Conservation (phyloP, 768 basidiomycete species). For the Hygrocybe punicea region DNA sequence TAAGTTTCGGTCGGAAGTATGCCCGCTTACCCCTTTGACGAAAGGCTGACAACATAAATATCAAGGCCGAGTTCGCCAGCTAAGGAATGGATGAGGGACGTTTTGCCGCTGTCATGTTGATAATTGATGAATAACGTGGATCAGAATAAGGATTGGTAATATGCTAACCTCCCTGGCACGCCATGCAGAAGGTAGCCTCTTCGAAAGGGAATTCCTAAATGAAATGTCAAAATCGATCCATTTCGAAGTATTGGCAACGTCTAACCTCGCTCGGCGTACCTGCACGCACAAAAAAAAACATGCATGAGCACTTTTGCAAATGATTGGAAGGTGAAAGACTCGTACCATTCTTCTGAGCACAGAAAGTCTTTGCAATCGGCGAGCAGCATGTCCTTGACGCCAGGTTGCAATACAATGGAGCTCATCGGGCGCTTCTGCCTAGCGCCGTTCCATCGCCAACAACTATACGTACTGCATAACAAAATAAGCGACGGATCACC, state of each 20-base stretch:
- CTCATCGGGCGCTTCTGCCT: constrained; percentile 88
- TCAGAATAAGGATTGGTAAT: constrained; percentile 9
- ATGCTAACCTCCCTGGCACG: constrained; percentile 72
- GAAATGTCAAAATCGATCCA: constrained; percentile 12
- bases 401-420: constrained; percentile 87
- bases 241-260: constrained; percentile 14
- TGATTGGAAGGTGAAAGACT: constrained; percentile 14
- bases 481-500: no score
- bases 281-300: constrained; percentile 28
- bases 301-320: constrained; percentile 17
- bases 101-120: constrained; percentile 61
- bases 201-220: constrained; percentile 78
- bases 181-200: constrained; percentile 82
- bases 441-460: constrained; percentile 88
- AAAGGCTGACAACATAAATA: constrained; percentile 87
- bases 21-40: constrained; percentile 72
- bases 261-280: constrained; percentile 88
- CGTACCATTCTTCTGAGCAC: constrained; percentile 80
- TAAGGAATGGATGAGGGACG: constrained; percentile 79
- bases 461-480: constrained; percentile 56
- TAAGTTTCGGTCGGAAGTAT: constrained; percentile 3
- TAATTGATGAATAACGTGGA: constrained; percentile 17
- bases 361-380: constrained; percentile 85
- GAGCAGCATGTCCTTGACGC: constrained; percentile 87
- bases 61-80: constrained; percentile 84